Evolutionary conservation across 495 filamentous ascomycete genomes (phyloP).

Genomic region (Lentithecium fluviatile): DNA sequence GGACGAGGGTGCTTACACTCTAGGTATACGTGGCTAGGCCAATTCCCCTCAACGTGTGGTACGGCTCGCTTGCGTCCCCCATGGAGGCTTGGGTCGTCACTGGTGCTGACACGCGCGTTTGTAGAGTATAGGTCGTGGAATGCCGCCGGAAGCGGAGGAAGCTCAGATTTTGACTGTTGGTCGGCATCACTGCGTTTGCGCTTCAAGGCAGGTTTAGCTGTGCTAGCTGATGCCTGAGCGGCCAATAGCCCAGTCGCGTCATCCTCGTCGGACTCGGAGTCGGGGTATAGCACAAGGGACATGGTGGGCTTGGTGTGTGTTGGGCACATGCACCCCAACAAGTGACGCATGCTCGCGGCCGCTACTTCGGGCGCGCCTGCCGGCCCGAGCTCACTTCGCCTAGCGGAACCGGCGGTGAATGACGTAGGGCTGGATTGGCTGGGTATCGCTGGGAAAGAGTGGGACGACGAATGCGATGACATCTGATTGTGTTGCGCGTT

Average conservation of each 20-base stretch:
- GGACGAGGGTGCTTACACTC: slow-evolving; percentile 65
- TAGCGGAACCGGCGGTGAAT: background rate
- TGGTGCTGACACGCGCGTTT: slow-evolving; percentile 66
- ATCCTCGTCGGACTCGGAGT: slow-evolving; percentile 67
- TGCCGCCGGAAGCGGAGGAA: slow-evolving; percentile 77
- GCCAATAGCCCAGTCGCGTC: too few species aligned
- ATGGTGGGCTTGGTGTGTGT: background rate
- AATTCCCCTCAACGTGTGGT: slow-evolving; percentile 85
- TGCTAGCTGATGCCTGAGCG: background rate
- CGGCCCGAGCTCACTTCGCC: slow-evolving; percentile 2
- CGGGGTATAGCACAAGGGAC: slow-evolving; percentile 46
- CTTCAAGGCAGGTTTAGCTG: slow-evolving; percentile 34
- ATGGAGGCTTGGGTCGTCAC: slow-evolving; percentile 81
- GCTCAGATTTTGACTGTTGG: slow-evolving; percentile 36
- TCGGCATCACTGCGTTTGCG: slow-evolving; percentile 37
- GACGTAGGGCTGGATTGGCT: slow-evolving; percentile 20
- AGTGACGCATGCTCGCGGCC: slow-evolving; percentile 37
- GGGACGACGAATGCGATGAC: slow-evolving; percentile 9
- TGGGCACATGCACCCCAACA: slow-evolving; percentile 45
- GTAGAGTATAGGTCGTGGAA: slow-evolving; percentile 94
- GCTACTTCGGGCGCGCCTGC: background rate
- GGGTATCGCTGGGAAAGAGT: background rate
- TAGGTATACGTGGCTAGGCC: slow-evolving; percentile 89
- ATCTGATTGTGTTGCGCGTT: slow-evolving; percentile 26
- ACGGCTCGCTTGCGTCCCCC: slow-evolving; percentile 75